Conservation (phyloP, 352 stramenopile species). For the Phytophthora sp. region DNA sequence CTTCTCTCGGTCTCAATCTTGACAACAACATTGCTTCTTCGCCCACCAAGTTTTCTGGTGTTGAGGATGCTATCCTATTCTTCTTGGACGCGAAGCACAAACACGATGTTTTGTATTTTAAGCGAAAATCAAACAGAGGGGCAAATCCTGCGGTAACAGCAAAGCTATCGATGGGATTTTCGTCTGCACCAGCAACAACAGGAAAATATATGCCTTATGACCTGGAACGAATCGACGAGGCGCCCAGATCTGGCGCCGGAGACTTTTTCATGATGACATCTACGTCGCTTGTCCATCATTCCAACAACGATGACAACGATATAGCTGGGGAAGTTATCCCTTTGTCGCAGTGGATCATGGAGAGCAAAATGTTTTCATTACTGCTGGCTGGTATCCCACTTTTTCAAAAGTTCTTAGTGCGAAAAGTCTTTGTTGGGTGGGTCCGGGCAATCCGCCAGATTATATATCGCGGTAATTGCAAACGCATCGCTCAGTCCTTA, state of each 20-base stretch:
- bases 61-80: constrained; percentile 76
- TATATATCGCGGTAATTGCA: constrained; percentile 56
- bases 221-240: constrained; percentile 46
- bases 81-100: constrained; percentile 75
- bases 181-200: constrained; percentile 5
- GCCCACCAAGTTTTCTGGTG: constrained; percentile 24
- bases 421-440: constrained; percentile 68
- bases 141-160: constrained; percentile 5
- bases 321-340: constrained; percentile 59
- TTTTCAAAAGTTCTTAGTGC: constrained; percentile 75
- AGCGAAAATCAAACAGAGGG: constrained; percentile 24
- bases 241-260: constrained; percentile 28
- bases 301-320: constrained; percentile 43
- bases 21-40: constrained; percentile 5
- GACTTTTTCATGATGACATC: constrained; percentile 81
- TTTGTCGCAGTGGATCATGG: constrained; percentile 72
- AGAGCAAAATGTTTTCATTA: constrained; percentile 78
- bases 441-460: constrained; percentile 28
- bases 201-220: constrained; percentile 67
- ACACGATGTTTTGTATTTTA: constrained; percentile 77
- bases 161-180: constrained; percentile 39
- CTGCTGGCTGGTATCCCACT: constrained; percentile 72
- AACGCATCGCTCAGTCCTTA: constrained; percentile 36
- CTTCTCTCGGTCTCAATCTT: neutral
- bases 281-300: constrained; percentile 62